Evolutionary conservation across 2,329 filamentous ascomycete genomes (phyloP), one percentile per base, ranked within the genome.

Genomic region (Daldinia eschscholtzii): DNA sequence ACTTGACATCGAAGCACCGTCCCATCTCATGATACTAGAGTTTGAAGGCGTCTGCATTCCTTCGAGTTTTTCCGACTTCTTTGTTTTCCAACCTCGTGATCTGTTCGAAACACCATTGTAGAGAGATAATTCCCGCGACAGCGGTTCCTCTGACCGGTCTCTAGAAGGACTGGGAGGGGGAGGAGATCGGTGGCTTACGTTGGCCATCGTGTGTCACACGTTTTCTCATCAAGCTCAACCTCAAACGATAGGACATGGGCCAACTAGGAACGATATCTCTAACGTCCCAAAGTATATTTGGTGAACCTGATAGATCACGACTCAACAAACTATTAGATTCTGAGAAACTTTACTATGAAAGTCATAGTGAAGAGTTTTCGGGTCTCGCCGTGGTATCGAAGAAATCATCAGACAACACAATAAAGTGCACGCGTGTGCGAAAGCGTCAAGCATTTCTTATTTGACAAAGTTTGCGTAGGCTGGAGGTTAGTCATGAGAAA

Each of bases 1-100:
- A 60, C 77, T 82, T 0, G 81, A 80, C 68, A 80, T 81, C 15
- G 83, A 81, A 33, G 80, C 81, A 59, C 86, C 86, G 68, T 87
- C 84, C 84, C 85, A 87, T 68, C 83, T 81, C 76, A 81, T 82
- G n/a, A 86, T 75, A n/a, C 73, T 76, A 1, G 72, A 63, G 35
- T 70, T 76, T n/a, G 64, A 67, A 2, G 75, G 61, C 7, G 70
- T 66, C n/a, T 67, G 72, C 15, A 68, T 74, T 50, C 79, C 79
- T 39, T 77, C 73, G 52, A 73, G 71, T 10, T 78, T 79, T 37
- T 78, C 76, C 18, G 78, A 69, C 52, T 71, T 77, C 65, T 73
- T 79, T 10, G 78, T 77, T 72, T 80, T 81, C 79, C 80, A 81
- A 20, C 75, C 78, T 46, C 76, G 76, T 20, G 76, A 73, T 41